A percentile compares a stretch with the other conserved stretches of the same genome.
Evolutionary conservation across 2,329 filamentous ascomycete genomes (phyloP).

Genomic region (Alternaria alternata): DNA sequence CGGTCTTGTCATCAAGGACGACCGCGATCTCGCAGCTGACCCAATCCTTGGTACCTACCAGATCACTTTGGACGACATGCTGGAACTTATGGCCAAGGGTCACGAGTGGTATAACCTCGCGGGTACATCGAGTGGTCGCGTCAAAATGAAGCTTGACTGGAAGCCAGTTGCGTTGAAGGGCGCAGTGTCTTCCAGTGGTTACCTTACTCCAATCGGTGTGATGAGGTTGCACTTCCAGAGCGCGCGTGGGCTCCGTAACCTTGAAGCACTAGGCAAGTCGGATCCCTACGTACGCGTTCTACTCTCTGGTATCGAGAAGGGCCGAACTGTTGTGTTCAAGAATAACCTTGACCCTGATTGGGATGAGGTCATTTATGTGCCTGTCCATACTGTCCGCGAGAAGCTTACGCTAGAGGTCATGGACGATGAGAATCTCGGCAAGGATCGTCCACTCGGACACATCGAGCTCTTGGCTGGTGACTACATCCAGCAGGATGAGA

Average conservation of each 20-base stretch:
- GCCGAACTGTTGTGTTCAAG: slow-evolving; percentile 90
- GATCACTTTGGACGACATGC: slow-evolving; percentile 92
- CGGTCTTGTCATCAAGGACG: slow-evolving; percentile 93
- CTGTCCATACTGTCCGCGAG: slow-evolving; percentile 84
- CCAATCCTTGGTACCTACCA: slow-evolving; percentile 90
- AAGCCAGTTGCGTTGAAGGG: slow-evolving; percentile 90
- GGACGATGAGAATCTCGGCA: slow-evolving; percentile 92
- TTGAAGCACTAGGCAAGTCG: slow-evolving; percentile 95
- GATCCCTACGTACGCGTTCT: slow-evolving; percentile 92
- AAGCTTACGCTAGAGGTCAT: slow-evolving; percentile 91
- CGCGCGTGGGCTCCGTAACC: slow-evolving; percentile 83
- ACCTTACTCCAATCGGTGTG: slow-evolving; percentile 91
- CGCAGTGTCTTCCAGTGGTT: slow-evolving; percentile 79
- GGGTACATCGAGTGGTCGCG: slow-evolving; percentile 81
- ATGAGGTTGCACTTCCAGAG: slow-evolving; percentile 92
- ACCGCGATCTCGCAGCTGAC: slow-evolving; percentile 83
- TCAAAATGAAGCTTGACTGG: slow-evolving; percentile 93
- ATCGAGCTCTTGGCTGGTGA: slow-evolving; percentile 80
- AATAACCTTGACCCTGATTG: slow-evolving; percentile 96
- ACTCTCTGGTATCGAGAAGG: slow-evolving; percentile 89
- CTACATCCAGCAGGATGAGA: slow-evolving; percentile 78
- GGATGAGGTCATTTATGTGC: slow-evolving; percentile 95
- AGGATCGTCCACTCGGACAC: slow-evolving; percentile 85
- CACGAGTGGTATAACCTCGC: slow-evolving; percentile 95
- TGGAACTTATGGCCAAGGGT: slow-evolving; percentile 88